These are phyloP conservation scores for Ensete ventricosum DNA, from an alignment of 176 grass and related monocot species.

Conservation along the genomic window DNA sequence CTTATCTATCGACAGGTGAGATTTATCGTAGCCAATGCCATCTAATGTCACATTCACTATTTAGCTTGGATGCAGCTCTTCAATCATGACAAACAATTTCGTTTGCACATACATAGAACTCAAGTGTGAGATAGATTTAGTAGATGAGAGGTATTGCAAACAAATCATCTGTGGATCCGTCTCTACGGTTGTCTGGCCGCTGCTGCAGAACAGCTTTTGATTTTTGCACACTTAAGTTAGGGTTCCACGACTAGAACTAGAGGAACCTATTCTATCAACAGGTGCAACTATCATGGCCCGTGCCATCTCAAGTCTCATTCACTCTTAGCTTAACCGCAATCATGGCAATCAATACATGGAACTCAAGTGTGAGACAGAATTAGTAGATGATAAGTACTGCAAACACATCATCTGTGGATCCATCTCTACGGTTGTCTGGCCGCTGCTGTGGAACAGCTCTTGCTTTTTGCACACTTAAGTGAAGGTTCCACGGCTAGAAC, in stretches of 20 bases:
- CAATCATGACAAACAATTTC: too few species aligned
- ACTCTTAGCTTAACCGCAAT: too few species aligned
- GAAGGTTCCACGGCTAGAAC: not conserved
- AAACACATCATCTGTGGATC: slow-evolving; percentile 5
- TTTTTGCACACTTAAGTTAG: not conserved
- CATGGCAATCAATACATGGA: too few species aligned
- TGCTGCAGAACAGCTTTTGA: not conserved
- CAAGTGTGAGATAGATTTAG: not conserved
- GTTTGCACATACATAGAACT: too few species aligned
- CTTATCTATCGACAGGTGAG: not conserved
- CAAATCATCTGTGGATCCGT: slow-evolving; percentile 6
- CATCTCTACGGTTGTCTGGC: slow-evolving; percentile 10
- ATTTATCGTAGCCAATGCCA: not conserved
- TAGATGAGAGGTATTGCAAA: slow-evolving; percentile 3
- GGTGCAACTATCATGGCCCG: not conserved
- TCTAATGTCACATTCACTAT: too few species aligned
- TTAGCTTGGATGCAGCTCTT: too few species aligned
- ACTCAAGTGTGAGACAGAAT: slow-evolving; percentile 8
- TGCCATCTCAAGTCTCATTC: too few species aligned
- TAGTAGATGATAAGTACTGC: not conserved
- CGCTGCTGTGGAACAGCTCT: slow-evolving; percentile 5
- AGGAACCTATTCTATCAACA: not conserved
- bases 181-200: slow-evolving; percentile 8
- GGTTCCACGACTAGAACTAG: not conserved
- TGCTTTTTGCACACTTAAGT: not conserved